Conservation (phyloP, 805 yeast genomes). For the Ascoidea tarda region DNA sequence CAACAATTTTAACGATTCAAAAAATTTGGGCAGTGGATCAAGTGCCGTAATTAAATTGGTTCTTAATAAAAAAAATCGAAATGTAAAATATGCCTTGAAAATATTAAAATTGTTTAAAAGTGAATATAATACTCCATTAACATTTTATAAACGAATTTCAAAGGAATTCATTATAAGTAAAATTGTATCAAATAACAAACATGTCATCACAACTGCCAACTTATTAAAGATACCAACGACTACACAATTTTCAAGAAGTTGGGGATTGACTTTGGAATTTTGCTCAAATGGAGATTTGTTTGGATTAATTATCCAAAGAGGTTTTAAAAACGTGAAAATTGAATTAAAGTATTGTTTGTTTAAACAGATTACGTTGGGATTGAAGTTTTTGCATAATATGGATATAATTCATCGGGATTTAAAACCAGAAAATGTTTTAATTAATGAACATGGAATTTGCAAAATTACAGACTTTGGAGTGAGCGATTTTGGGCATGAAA, state of each 20-base stretch:
- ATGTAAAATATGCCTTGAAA: conserved; percentile 43
- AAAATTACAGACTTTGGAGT: conserved; percentile 72
- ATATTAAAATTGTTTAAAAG: conserved; percentile 43
- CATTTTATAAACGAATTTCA: conserved; percentile 49
- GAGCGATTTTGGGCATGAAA: conserved; percentile 45
- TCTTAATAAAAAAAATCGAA: conserved; percentile 22
- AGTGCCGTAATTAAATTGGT: conserved; percentile 49
- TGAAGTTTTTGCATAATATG: conserved; percentile 44
- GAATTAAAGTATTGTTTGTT: conserved; percentile 50
- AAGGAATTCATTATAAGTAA: conserved; percentile 53
- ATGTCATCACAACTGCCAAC: conserved; percentile 41
- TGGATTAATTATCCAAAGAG: conserved; percentile 35
- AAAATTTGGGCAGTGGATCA: conserved; percentile 59
- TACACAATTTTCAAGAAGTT: conserved; percentile 40
- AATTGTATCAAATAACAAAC: conserved; percentile 37
- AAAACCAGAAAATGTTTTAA: conserved; percentile 58
- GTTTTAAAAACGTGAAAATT: conserved; percentile 41
- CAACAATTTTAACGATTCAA: conserved; percentile 21
- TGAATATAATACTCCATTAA: conserved; percentile 37
- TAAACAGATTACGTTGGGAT: conserved; percentile 52
- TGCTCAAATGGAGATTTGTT: conserved; percentile 53
- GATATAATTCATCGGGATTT: conserved; percentile 65
- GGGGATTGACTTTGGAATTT: conserved; percentile 64
- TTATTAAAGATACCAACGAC: conserved; percentile 44
- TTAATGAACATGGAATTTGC: conserved; percentile 43